These are phyloP conservation scores for Porpolomopsis calyptriformis DNA, from an alignment of 768 basidiomycete species.

Conservation along the genomic window DNA sequence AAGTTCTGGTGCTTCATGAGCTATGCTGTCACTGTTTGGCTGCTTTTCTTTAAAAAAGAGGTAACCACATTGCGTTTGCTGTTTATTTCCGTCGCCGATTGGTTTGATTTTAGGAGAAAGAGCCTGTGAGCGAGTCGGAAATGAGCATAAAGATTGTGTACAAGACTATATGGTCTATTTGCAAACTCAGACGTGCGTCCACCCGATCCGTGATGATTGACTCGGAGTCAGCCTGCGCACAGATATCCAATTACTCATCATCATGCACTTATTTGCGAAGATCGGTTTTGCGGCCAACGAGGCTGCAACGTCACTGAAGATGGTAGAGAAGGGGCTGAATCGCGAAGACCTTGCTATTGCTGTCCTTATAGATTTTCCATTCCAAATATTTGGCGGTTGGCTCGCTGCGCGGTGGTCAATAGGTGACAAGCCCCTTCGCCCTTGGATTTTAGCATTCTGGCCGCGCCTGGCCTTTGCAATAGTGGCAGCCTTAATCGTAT, in stretches of 20 bases:
- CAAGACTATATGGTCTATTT: conserved; percentile 89
- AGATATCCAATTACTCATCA: conserved; percentile 86
- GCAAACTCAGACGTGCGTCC: conserved; percentile 77
- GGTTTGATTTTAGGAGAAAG: conserved; percentile 49
- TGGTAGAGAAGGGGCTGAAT: conserved; percentile 93
- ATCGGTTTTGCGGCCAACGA: conserved; percentile 93
- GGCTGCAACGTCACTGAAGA: conserved; percentile 79
- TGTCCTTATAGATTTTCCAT: conserved; percentile 94
- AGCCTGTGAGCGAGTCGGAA: conserved; percentile 61
- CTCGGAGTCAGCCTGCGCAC: conserved; percentile 7
- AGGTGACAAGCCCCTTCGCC: conserved; percentile 66
- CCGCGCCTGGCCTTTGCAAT: conserved; percentile 68
- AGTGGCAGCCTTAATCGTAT: conserved; percentile 66
- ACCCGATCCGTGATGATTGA: neutral
- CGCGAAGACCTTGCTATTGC: conserved; percentile 94
- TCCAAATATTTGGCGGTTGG: conserved; percentile 93
- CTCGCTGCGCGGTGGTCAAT: conserved; percentile 85
- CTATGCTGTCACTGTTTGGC: conserved; percentile 78
- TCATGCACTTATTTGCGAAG: conserved; percentile 86
- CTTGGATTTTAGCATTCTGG: conserved; percentile 91
- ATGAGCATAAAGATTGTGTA: conserved; percentile 89
- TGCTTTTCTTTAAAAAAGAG: conserved; percentile 83
- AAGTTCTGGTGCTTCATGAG: conserved; percentile 80
- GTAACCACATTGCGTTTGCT: conserved; percentile 27
- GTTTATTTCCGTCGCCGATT: neutral